Conservation (phyloP, 163 green algal species). For the Dunaliella salina region DNA sequence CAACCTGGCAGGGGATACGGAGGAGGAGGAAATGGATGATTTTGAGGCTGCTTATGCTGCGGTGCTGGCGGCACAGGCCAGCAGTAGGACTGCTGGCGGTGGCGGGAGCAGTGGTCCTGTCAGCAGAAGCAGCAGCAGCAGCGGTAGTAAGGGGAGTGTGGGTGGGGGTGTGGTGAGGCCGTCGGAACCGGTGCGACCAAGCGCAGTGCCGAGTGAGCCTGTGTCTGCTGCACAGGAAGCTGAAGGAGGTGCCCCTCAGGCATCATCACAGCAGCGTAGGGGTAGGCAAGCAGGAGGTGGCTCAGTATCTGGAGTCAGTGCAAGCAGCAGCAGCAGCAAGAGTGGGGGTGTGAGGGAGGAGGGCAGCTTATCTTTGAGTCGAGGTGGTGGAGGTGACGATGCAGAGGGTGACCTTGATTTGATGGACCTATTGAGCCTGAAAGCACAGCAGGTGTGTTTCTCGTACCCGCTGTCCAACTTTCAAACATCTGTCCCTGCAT, state of each 20-base stretch:
- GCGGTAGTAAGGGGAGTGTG: neutral
- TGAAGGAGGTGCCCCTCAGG: neutral
- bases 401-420: neutral
- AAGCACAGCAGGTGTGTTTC: neutral
- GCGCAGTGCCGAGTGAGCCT: too few species aligned
- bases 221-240: neutral
- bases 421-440: neutral
- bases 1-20: neutral
- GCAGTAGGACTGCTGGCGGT: neutral
- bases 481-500: too few species aligned
- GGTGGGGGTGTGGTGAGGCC: neutral
- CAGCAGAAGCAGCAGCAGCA: neutral
- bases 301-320: neutral
- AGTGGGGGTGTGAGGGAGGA: neutral
- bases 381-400: neutral
- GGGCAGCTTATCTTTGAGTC: neutral
- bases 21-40: neutral
- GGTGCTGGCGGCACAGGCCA: neutral
- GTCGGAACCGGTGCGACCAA: neutral
- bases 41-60: neutral
- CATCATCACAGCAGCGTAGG: neutral
- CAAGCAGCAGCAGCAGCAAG: neutral
- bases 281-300: neutral
- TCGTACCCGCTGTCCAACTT: too few species aligned
- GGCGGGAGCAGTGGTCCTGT: neutral